phyloP scores from a whole-genome alignment of 2,329 filamentous ascomycete genomes.

The Cladobotryum mycophilum region DNA sequence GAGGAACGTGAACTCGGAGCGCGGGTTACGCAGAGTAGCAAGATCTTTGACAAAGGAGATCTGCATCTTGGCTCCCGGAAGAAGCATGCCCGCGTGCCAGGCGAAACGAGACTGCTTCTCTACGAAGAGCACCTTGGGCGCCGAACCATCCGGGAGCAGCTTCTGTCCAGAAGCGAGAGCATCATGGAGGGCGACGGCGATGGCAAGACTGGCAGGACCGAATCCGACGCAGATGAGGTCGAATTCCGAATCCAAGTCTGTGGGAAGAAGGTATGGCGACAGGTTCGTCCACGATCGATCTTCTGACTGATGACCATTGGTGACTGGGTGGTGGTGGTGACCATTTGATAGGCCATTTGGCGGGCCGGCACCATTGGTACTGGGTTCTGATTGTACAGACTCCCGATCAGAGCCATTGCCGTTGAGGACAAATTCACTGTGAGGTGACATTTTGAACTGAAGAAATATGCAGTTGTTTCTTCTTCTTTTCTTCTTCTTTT shows the following conservation, averaged over 20 bases:
- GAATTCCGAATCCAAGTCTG: slow-evolving; percentile 58
- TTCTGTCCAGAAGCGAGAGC: slow-evolving; percentile 48
- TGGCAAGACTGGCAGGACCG: slow-evolving; percentile 81
- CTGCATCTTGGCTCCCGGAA: slow-evolving; percentile 92
- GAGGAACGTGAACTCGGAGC: slow-evolving; percentile 88
- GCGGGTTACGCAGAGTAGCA: slow-evolving; percentile 79
- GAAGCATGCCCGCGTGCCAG: slow-evolving; percentile 94
- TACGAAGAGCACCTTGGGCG: slow-evolving; percentile 75
- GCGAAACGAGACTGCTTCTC: slow-evolving; percentile 79
- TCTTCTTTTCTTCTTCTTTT: too few species aligned
- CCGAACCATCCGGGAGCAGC: slow-evolving; percentile 33
- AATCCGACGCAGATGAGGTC: slow-evolving; percentile 91
- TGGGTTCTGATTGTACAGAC: neutral
- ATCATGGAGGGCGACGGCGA: slow-evolving; percentile 86
- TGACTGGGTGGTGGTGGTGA: slow-evolving; percentile 2
- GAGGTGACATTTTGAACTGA: slow-evolving; percentile 28
- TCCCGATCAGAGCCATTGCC: slow-evolving; percentile 1
- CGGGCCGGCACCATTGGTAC: slow-evolving; percentile 12
- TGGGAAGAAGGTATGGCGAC: slow-evolving; percentile 38
- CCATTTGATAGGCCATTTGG: slow-evolving; percentile 13
- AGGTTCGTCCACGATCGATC: neutral
- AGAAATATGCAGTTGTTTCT: neutral
- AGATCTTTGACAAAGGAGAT: slow-evolving; percentile 97
- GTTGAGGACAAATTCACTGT: slow-evolving; percentile 27
- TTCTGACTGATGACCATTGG: slow-evolving; percentile 12